phyloP scores from a whole-genome alignment of 306 rosid genomes.

The Cucurbita maxima region DNA sequence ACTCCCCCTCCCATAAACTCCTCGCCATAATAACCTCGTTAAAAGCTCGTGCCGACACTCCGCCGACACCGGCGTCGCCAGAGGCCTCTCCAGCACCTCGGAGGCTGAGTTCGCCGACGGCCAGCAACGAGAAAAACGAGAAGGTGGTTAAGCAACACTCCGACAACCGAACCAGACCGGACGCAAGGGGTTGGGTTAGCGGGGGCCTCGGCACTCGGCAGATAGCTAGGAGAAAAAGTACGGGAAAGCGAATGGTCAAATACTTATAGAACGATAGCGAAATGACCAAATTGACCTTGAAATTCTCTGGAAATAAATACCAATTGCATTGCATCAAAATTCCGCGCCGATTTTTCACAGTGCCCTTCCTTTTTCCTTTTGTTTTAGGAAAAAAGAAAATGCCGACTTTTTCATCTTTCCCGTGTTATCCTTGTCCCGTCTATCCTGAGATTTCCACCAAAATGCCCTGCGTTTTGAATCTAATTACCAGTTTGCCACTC shows the following conservation, averaged over 20 bases:
- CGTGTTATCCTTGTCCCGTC: background rate
- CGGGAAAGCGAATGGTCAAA: conserved; percentile 22
- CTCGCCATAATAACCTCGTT: background rate
- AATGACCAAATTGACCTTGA: conserved; percentile 20
- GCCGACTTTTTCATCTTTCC: background rate
- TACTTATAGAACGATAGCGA: conserved; percentile 23
- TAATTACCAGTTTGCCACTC: background rate
- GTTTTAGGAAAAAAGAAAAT: background rate
- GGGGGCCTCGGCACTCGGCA: background rate
- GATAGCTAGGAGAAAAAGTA: conserved; percentile 1
- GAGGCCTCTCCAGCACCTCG: background rate
- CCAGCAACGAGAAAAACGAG: conserved; percentile 2
- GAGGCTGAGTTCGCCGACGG: background rate
- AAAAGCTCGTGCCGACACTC: background rate
- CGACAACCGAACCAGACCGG: conserved; percentile 1
- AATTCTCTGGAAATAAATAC: background rate
- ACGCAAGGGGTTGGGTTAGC: conserved; percentile 9
- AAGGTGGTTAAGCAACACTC: conserved; percentile 13
- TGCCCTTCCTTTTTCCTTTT: background rate
- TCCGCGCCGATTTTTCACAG: conserved; percentile 13
- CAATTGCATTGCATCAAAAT: background rate
- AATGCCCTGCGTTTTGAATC: background rate
- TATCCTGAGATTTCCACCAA: background rate
- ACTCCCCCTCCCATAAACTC: background rate
- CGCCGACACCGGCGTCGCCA: background rate